Evolutionary conservation across 129 eudicot species (phyloP), one percentile per base, ranked within the genome.

Genomic region (Tagetes erecta): DNA sequence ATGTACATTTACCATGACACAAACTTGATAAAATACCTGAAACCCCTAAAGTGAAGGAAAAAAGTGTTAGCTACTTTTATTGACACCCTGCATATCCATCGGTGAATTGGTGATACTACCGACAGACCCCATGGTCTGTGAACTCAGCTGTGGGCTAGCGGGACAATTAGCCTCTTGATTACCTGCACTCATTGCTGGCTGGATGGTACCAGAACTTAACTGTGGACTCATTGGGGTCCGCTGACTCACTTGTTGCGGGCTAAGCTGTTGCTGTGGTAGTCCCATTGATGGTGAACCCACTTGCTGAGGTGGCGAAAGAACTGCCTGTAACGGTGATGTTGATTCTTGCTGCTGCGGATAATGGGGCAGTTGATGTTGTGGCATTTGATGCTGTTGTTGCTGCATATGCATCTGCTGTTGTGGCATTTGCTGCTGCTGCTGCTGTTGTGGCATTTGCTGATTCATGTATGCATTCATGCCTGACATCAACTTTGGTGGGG

Each of bases 191-290:
- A 86, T 72, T 6, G 86, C 83, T 35, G 84, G 85, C 60, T 94
- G 97, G 44, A 91, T 82, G 58, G 86, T 92, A 51, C 97, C 99
- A 30, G 97, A 91, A 77, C 99, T 94, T 36, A 91, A 30, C 73
- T 90, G 98, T 35, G 96, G 96, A 83, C 98, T 93, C 95, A 93
- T 86, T 13, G 98, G 98, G n/a, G 96, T 93, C 2, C 96, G 71
- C 83, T 87, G 95, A 64, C 87, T 84, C 85, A 92, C 80, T 70
- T 92, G 96, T 65, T 81, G 85, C 1, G 81, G 85, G 57, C 81
- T 76, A 49, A 78, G 81, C 81, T 85, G 84, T 55, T 82, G 90
- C 76, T 82, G 80, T 3, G 85, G 77, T 36, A 86, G 84, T 68
- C 87, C 78, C 64, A 85, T 85, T 46, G 97, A 85, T 1, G 97